phyloP scores from a whole-genome alignment of 2,329 filamentous ascomycete genomes.

The Xylariaceae sp. region DNA sequence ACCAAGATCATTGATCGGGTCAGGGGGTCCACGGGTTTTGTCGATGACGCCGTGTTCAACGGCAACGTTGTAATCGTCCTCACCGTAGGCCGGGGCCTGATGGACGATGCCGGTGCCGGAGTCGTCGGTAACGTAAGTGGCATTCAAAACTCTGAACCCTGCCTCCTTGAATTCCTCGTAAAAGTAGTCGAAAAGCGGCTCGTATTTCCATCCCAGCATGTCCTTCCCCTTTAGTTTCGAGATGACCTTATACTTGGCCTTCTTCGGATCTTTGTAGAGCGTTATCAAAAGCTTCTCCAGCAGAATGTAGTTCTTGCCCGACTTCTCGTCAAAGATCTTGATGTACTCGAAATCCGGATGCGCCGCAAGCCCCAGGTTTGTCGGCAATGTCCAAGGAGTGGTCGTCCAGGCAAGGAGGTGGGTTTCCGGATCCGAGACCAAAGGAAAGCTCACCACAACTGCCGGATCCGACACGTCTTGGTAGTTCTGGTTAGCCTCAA shows the following conservation, averaged over 20 bases:
- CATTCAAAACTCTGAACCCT: conserved; percentile 77
- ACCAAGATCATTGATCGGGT: conserved; percentile 82
- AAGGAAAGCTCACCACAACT: conserved; percentile 80
- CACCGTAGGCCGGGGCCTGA: conserved; percentile 87
- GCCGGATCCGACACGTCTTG: conserved; percentile 89
- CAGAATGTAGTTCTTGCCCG: conserved; percentile 78
- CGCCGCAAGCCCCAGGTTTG: conserved; percentile 69
- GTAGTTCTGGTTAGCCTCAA: conserved; percentile 92
- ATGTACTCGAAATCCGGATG: conserved; percentile 82
- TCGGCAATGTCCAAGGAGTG: conserved; percentile 79
- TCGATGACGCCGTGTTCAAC: conserved; percentile 70
- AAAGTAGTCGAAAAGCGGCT: conserved; percentile 86
- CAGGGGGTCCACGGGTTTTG: conserved; percentile 73
- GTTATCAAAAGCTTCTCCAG: conserved; percentile 75
- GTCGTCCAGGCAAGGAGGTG: conserved; percentile 83
- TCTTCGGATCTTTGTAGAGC: conserved; percentile 92
- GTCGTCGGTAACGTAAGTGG: conserved; percentile 79
- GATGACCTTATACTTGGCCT: conserved; percentile 83
- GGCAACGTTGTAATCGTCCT: conserved; percentile 89
- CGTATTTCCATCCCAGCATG: conserved; percentile 83
- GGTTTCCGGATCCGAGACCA: conserved; percentile 70
- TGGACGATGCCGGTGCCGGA: conserved; percentile 93
- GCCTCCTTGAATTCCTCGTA: conserved; percentile 81
- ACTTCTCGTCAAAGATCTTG: conserved; percentile 77
- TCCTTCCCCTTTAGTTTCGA: conserved; percentile 75